Base-by-base conservation (phyloP, 2,329 filamentous ascomycete genomes). In the Scolecobasidium constrictum region DNA sequence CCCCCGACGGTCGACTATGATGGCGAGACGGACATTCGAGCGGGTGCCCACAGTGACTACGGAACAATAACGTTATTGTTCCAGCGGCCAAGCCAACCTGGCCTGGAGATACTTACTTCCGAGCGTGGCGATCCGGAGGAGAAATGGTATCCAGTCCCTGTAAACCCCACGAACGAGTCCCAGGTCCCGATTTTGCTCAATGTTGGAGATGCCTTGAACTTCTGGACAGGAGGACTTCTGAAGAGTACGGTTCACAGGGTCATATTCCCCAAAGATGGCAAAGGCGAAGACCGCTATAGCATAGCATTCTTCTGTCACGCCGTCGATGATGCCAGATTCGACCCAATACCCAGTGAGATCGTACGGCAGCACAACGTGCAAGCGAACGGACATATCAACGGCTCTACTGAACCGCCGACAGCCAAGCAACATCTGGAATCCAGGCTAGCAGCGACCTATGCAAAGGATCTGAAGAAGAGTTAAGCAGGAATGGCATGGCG, bases 11-110 rank as follows among this genome's bases (percentile, higher is more conserved):
- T 59, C 35, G 56, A 62, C 40, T 68, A 68, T 52, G 54, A 68
- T 35, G 68, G 70, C 4, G 61, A 63, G 28, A 62, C 68, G 15
- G 84, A 90, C 54, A 76, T 95, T 47, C 81, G 90, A 20, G 90
- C 90, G 5, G 92, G 90, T 45, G 87, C 90, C 0, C 90, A 96
- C 61, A 90, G 83, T 4, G 88, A 95, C 65, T 94, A 94, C 63
- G 76, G 77, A 22, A 73, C 67, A 43, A 56, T 82, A 38, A 82
- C 78, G 0, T 67, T 81, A 0, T 74, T 96, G 9, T 96, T 98
- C 68, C 86, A 92, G 51, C 75, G 88, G 2, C 76, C 77, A 1
- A 83, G 83, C 2, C 87, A 95, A 54, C 81, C 87, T 0, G 92
- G 92, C 0, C 71, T 98, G 1, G 87, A 96, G 60, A 81, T 96